Conservation (phyloP, 2,329 filamentous ascomycete genomes). For the Penicillium brevicompactum region DNA sequence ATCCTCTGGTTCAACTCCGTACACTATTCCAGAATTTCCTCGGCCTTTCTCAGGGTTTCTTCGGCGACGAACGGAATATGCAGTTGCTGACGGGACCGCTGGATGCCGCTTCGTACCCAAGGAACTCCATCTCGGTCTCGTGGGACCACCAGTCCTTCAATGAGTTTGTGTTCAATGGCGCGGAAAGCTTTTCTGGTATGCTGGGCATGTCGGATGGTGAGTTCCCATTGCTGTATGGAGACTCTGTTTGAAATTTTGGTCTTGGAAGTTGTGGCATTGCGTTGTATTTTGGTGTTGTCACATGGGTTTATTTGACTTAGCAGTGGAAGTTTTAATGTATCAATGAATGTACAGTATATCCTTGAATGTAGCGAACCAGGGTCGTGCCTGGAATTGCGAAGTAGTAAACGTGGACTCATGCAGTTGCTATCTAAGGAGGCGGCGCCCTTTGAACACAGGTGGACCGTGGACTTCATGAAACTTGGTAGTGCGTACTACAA, state of each 20-base stretch:
- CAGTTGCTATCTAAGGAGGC: neutral
- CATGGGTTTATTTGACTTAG: neutral
- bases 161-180: neutral
- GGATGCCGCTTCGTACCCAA: neutral
- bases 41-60: conserved; percentile 12
- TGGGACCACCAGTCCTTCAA: neutral
- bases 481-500: too few relatives aligned
- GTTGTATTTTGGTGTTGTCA: neutral
- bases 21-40: conserved; percentile 20
- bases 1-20: conserved; percentile 16
- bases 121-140: neutral
- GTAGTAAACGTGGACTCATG: too few relatives aligned
- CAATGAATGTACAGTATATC: too few relatives aligned
- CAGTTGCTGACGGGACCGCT: neutral
- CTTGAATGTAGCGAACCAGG: too few relatives aligned
- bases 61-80: conserved; percentile 3
- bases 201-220: neutral
- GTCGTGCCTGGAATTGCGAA: too few relatives aligned
- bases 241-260: neutral
- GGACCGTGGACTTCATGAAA: too few relatives aligned
- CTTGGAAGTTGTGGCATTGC: neutral
- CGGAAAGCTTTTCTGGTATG: neutral
- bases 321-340: too few relatives aligned
- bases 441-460: too few relatives aligned
- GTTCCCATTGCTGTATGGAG: neutral